Conservation (phyloP, 345 rosid genomes). For the Acer yangbiense region DNA sequence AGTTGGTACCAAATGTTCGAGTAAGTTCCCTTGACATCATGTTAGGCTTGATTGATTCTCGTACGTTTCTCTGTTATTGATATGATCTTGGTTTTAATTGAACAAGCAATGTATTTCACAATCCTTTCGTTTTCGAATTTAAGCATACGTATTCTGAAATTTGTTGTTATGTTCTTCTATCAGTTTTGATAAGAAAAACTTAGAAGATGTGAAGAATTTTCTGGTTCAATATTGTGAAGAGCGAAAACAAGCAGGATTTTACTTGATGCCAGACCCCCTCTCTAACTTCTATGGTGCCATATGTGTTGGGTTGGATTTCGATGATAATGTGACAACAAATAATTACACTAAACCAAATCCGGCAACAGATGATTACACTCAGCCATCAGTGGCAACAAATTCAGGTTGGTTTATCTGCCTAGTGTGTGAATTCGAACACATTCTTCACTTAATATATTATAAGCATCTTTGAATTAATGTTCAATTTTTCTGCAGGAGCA, state of each 20-base stretch:
- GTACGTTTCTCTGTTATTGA: no score
- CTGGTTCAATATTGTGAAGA: slow-evolving; percentile 45
- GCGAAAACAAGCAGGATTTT: slow-evolving; percentile 37
- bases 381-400: neutral
- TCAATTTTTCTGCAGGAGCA: no score
- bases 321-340: slow-evolving; percentile 5
- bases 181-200: slow-evolving; percentile 46
- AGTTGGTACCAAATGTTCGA: slow-evolving; percentile 40
- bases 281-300: slow-evolving; percentile 49
- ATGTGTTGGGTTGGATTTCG: slow-evolving; percentile 38
- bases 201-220: slow-evolving; percentile 45
- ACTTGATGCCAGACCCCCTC: slow-evolving; percentile 47
- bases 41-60: neutral
- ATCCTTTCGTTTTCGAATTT: no score
- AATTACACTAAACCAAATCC: slow-evolving; percentile 15
- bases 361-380: no score
- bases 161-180: neutral
- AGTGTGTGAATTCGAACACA: neutral
- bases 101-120: no score
- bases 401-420: slow-evolving; percentile 24
- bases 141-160: neutral
- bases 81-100: no score
- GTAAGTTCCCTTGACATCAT: slow-evolving; percentile 33
- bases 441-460: no score
- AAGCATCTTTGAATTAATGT: no score